Percentiles rank a stretch among this genome's conserved stretches.
These are phyloP conservation scores for Boletus sensibilis DNA, from an alignment of 768 basidiomycete genomes.

Conservation along the genomic window DNA sequence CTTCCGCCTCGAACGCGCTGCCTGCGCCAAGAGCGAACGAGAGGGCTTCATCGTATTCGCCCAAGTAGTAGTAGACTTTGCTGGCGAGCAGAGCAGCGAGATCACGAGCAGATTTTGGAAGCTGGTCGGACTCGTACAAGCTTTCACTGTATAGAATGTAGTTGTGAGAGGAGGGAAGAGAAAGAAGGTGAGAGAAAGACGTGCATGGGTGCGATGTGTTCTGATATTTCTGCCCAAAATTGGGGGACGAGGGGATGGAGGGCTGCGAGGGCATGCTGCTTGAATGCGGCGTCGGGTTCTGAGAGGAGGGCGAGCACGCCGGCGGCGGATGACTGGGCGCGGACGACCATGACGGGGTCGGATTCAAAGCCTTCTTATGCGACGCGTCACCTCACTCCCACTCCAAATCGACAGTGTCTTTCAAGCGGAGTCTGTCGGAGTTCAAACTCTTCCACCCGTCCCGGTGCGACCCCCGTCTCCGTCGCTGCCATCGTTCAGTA, in stretches of 20 bases:
- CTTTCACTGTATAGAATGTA: conserved; percentile 62
- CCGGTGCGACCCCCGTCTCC: conserved; percentile 31
- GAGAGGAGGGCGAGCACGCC: conserved; percentile 90
- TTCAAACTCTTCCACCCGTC: conserved; percentile 9
- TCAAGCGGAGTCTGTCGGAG: conserved; percentile 34
- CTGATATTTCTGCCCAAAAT: conserved; percentile 99
- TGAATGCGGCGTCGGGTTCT: conserved; percentile 84
- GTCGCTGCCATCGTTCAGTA: conserved; percentile 18
- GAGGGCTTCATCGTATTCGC: conserved; percentile 92
- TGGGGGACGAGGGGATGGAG: conserved; percentile 83
- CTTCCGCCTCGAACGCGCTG: conserved; percentile 76
- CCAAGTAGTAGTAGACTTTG: conserved; percentile 97
- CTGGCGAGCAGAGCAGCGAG: conserved; percentile 91
- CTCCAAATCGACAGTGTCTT: conserved; percentile 30
- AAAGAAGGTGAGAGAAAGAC: conserved; percentile 32
- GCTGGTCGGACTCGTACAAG: conserved; percentile 79
- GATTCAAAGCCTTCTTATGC: not conserved
- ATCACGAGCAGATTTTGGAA: conserved; percentile 71
- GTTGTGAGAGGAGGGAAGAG: conserved; percentile 10
- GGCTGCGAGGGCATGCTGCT: conserved; percentile 85
- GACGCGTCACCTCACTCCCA: conserved; percentile 49
- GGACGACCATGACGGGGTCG: conserved; percentile 55
- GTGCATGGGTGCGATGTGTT: conserved; percentile 86
- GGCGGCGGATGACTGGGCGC: conserved; percentile 77
- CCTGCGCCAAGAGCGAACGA: conserved; percentile 93